Conservation (phyloP, 176 grass and related monocot genomes). For the maize (Zea mays) region Zm-B73-REFERENCE-NAM-5.0 NC_050101.1:130468501-130469000, state of each 20-base stretch:
- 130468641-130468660: slow-evolving; percentile 41
- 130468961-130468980: slow-evolving; percentile 37
- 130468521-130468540: slow-evolving; percentile 62
- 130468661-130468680: slow-evolving; percentile 45
- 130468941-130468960: slow-evolving; percentile 47
- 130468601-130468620: slow-evolving; percentile 2
- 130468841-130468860: slow-evolving; percentile 16
- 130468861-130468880: background rate
- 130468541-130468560: slow-evolving; percentile 42
- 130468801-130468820: no score
- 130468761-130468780: no score
- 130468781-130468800: no score
- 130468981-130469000: slow-evolving; percentile 67
- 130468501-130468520: slow-evolving; percentile 35
- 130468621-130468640: slow-evolving; percentile 59
- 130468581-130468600: background rate
- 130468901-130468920: background rate
- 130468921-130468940: slow-evolving; percentile 7
- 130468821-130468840: no score
- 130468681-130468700: slow-evolving; percentile 50
- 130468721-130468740: background rate
- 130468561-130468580: slow-evolving; percentile 29
- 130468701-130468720: background rate
- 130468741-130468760: background rate
- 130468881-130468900: background rate